These are phyloP conservation scores for Taphrina communis DNA, from an alignment of 1,139 yeast species.

Conservation along the genomic window DNA sequence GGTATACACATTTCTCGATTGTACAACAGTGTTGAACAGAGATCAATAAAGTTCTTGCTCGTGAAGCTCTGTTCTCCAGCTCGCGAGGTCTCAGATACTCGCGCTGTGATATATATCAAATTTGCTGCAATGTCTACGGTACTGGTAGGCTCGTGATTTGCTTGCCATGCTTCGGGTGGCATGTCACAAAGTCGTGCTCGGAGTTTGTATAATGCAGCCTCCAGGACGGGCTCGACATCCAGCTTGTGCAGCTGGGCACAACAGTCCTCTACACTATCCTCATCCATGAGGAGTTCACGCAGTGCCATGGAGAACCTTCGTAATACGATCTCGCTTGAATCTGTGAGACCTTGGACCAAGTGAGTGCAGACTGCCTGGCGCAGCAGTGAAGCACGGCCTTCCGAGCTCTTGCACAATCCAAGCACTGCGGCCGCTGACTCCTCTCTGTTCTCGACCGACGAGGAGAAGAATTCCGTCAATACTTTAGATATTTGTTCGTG, in stretches of 20 bases:
- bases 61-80: background rate
- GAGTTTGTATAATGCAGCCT: background rate
- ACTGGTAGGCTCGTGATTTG: background rate
- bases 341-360: constrained; percentile 69
- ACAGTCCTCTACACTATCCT: constrained; percentile 78
- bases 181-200: background rate
- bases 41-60: background rate
- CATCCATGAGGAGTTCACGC: constrained; percentile 75
- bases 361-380: background rate
- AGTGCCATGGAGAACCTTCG: constrained; percentile 81
- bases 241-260: constrained; percentile 77
- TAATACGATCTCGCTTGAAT: constrained; percentile 72
- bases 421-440: background rate
- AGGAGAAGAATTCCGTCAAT: background rate
- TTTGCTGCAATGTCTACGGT: constrained; percentile 53
- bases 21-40: background rate
- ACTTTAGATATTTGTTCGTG: background rate
- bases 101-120: constrained; percentile 60
- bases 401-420: background rate
- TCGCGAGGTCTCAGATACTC: background rate
- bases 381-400: background rate
- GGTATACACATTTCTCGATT: background rate
- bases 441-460: background rate
- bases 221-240: constrained; percentile 64
- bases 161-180: background rate